Evolutionary conservation across 1,139 yeast species (phyloP), one percentile per base, ranked within the genome.

Genomic region (Geotrichum cucujoidarum): DNA sequence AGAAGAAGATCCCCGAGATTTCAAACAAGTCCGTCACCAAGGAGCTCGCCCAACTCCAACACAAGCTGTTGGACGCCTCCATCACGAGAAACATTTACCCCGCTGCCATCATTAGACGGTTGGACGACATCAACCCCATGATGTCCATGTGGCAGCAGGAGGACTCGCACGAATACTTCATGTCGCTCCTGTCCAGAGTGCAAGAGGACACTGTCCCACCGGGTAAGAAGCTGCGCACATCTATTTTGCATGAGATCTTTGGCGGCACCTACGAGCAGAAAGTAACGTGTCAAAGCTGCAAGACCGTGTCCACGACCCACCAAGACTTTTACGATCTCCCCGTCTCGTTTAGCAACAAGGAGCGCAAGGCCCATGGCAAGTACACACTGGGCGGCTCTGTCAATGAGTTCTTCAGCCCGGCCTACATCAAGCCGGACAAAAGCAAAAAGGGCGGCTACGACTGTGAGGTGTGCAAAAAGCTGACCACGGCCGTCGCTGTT

Each of bases 141-240:
- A 88, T 90, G 95, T 81, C 90, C 35, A 92, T 83, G 63, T 89
- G 95, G 95, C 90, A 88, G 65, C 98, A 92, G 66, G 97, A 92
- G 67, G 99, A 92, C 65, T 85, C 96, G 0, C 99, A 92, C 66
- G 99, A 92, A 66, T 92, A 90, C 67, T 87, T 82, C 64, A 89
- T 90, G 96, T 85, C 95, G 16, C 71, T 90, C 53, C 75, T 90
- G 74, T 81, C 94, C 8, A 71, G 96, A 49, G 69, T 90, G 50
- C 97, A 90, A 66, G 97, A 90, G 64, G 97, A 90, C 63, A 77
- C 88, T 6, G 89, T 94, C 1, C 97, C 97, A 29, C 83, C 80
- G 62, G 96, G 96, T 13, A 75, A 72, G 44, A 89, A 90, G 62
- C 72, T 89, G 61, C 85, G 87, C 57, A 75, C 83, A 55, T 84